Conservation (phyloP, 257 asterid genomes). For the Orobanche coerulescens region DNA sequence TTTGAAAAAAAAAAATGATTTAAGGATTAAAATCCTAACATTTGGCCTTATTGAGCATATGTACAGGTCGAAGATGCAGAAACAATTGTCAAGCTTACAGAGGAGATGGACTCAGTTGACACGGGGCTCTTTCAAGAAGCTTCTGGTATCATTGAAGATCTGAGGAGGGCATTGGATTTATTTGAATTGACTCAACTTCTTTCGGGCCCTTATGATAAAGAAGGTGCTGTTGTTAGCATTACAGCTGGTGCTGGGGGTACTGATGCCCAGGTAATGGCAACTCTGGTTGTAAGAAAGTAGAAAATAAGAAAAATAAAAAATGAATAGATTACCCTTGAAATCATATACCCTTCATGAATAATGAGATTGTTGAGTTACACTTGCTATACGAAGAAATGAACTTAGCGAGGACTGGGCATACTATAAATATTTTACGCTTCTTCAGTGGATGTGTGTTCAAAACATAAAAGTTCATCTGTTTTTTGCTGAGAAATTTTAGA, state of each 20-base stretch:
- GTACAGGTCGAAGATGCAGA: slow-evolving; percentile 84
- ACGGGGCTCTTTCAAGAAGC: slow-evolving; percentile 80
- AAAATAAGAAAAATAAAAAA: neutral
- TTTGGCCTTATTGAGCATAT: slow-evolving; percentile 4
- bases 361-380: neutral
- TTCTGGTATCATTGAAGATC: slow-evolving; percentile 55
- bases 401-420: neutral
- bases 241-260: slow-evolving; percentile 99
- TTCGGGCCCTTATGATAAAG: slow-evolving; percentile 91
- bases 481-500: neutral
- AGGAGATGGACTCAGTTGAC: slow-evolving; percentile 87
- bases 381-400: neutral
- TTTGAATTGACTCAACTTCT: slow-evolving; percentile 90
- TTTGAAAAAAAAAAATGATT: neutral
- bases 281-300: neutral
- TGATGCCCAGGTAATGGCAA: slow-evolving; percentile 84
- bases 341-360: neutral
- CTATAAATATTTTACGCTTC: neutral
- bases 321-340: neutral
- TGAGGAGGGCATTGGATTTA: slow-evolving; percentile 74
- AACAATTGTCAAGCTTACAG: slow-evolving; percentile 81
- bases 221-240: slow-evolving; percentile 74
- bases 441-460: neutral
- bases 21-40: neutral
- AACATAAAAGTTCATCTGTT: neutral